phyloP scores from a whole-genome alignment of 768 basidiomycete species.

The Pseudohyphozyma bogoriensis region DNA sequence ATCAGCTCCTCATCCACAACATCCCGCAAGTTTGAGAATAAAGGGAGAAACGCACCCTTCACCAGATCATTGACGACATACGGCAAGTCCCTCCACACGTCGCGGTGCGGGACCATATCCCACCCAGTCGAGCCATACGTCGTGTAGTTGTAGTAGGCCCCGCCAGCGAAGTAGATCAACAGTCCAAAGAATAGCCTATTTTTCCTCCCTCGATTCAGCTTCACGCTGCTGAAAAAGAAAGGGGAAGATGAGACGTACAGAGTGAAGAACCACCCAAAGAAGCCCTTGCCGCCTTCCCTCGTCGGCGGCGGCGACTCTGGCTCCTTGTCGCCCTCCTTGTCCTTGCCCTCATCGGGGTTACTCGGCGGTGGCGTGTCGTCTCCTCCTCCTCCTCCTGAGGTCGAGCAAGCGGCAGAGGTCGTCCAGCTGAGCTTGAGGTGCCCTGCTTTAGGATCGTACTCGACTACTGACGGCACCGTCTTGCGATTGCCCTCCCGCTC shows the following conservation, averaged over 20 bases:
- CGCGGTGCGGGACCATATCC: constrained; percentile 40
- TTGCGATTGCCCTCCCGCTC: not conserved
- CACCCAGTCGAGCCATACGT: constrained; percentile 73
- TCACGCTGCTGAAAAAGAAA: not conserved
- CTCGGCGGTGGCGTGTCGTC: constrained; percentile 4
- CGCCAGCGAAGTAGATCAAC: constrained; percentile 60
- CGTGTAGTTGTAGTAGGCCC: constrained; percentile 79
- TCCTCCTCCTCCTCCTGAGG: constrained; percentile 36
- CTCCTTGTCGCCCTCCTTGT: constrained; percentile 20
- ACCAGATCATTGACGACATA: not conserved
- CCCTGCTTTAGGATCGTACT: constrained; percentile 49
- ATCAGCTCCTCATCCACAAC: not conserved
- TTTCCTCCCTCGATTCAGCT: not conserved
- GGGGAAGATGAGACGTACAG: constrained; percentile 47
- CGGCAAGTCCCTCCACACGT: constrained; percentile 2
- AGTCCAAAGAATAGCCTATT: constrained; percentile 58
- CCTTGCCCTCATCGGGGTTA: constrained; percentile 6
- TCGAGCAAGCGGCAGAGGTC: constrained; percentile 51
- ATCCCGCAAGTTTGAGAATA: not conserved
- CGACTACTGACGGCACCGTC: constrained; percentile 48
- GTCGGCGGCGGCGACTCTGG: too few species aligned
- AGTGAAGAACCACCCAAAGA: constrained; percentile 76
- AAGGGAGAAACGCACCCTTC: not conserved
- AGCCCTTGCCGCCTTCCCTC: constrained; percentile 46
- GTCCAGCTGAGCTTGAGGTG: constrained; percentile 54